Evolutionary conservation across 371 early-diverging fungal species (phyloP).

Genomic region (Batkoa obscura): DNA sequence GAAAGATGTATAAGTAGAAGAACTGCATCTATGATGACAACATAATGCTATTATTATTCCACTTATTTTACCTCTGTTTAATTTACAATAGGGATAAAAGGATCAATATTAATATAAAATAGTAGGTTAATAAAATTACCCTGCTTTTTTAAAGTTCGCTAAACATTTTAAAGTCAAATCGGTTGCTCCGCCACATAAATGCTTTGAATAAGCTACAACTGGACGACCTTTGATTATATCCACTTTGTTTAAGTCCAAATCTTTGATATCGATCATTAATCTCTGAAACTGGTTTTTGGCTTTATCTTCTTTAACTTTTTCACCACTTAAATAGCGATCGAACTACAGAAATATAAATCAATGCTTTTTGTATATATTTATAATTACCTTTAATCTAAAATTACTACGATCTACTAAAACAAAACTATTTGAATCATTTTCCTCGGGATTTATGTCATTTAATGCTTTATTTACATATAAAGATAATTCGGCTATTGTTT

Average conservation of each 20-base stretch:
- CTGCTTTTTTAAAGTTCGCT: constrained; percentile 23
- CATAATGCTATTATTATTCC: constrained; percentile 76
- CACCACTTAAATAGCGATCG: constrained; percentile 22
- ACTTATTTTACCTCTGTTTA: constrained; percentile 22
- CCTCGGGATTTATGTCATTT: constrained; percentile 12
- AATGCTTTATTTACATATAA: constrained; percentile 31
- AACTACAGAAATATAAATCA: constrained; percentile 12
- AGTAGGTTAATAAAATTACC: constrained; percentile 13
- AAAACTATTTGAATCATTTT: constrained; percentile 22
- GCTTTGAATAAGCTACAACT: constrained; percentile 63
- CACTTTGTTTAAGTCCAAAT: constrained; percentile 27
- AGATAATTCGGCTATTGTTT: constrained; percentile 29
- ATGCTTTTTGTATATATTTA: constrained; percentile 9
- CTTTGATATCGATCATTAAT: constrained; percentile 62
- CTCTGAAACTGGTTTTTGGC: constrained; percentile 31
- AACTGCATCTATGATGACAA: constrained; percentile 72
- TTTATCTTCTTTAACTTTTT: constrained; percentile 9
- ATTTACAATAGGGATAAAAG: neutral
- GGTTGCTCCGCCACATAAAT: constrained; percentile 85
- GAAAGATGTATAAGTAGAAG: constrained; percentile 50
- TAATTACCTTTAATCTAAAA: constrained; percentile 40
- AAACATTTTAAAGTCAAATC: constrained; percentile 67
- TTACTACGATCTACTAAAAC: constrained; percentile 59
- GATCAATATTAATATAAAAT: neutral
- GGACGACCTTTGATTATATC: constrained; percentile 14